phyloP scores from a whole-genome alignment of 352 stramenopile genomes.

The Globisporangium barbulae region DNA sequence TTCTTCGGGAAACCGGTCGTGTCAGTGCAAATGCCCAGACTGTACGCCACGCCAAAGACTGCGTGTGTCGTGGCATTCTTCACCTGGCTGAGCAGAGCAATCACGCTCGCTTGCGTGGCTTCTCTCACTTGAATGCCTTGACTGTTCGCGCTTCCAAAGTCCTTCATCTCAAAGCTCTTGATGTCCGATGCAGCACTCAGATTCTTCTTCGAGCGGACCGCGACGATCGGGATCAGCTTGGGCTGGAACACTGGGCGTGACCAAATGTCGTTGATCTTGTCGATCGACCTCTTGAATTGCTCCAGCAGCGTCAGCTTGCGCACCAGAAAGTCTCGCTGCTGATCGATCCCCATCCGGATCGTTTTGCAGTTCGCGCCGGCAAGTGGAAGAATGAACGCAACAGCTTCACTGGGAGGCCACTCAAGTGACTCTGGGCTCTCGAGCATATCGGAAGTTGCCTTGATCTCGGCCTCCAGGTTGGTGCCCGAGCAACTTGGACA shows the following conservation, averaged over 20 bases:
- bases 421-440: not conserved
- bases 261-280: conserved; percentile 38
- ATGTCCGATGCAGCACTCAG: conserved; percentile 13
- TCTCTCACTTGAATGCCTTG: conserved; percentile 41
- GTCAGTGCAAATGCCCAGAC: conserved; percentile 23
- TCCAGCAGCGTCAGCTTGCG: conserved; percentile 48
- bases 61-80: not conserved
- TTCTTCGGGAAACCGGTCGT: conserved; percentile 6
- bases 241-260: conserved; percentile 36
- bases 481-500: conserved; percentile 48
- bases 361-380: conserved; percentile 1
- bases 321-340: conserved; percentile 35
- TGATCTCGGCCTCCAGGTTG: conserved; percentile 29
- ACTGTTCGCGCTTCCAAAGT: conserved; percentile 29
- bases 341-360: conserved; percentile 22
- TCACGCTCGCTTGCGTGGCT: conserved; percentile 36
- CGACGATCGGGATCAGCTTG: conserved; percentile 30
- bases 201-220: conserved; percentile 7
- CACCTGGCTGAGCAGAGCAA: conserved; percentile 9
- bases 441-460: not conserved
- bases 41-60: conserved; percentile 40
- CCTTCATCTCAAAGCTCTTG: conserved; percentile 28
- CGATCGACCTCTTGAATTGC: conserved; percentile 33
- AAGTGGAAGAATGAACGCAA: conserved; percentile 1
- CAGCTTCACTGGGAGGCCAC: conserved; percentile 14